Evolutionary conservation across 2,329 filamentous ascomycete genomes (phyloP).

Genomic region (Diaporthe sp.): DNA sequence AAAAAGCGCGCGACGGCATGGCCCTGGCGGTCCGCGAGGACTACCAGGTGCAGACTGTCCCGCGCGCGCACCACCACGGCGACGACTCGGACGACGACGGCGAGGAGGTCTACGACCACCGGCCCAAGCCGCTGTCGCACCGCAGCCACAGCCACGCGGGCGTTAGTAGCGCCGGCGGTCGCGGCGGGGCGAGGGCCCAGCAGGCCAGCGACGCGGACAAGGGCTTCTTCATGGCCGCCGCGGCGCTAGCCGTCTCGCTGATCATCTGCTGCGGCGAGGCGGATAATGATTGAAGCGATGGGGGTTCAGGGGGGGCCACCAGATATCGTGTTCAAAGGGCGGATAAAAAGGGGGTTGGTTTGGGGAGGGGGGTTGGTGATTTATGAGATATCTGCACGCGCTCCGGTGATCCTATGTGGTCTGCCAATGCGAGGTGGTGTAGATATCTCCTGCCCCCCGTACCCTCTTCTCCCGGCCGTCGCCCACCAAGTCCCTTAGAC

Average conservation of each 20-base stretch:
- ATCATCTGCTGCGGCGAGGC: constrained; percentile 27
- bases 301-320: too few species aligned
- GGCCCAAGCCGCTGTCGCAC: constrained; percentile 29
- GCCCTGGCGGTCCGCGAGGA: constrained; percentile 15
- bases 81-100: constrained; percentile 12
- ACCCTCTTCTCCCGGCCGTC: background rate
- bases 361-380: too few species aligned
- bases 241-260: constrained; percentile 54
- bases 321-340: too few species aligned
- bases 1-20: constrained; percentile 18
- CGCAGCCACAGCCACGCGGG: background rate
- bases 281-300: constrained; percentile 9
- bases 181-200: background rate
- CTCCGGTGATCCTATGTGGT: background rate
- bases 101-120: constrained; percentile 40
- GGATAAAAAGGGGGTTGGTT: background rate
- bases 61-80: constrained; percentile 13
- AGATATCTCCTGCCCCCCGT: background rate
- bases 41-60: constrained; percentile 31
- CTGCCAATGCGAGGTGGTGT: background rate
- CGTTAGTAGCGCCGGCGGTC: background rate
- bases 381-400: background rate
- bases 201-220: constrained; percentile 16
- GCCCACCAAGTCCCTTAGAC: background rate
- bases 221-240: constrained; percentile 35